Conservation (phyloP, 306 rosid genomes). For the Medicago arabica region DNA sequence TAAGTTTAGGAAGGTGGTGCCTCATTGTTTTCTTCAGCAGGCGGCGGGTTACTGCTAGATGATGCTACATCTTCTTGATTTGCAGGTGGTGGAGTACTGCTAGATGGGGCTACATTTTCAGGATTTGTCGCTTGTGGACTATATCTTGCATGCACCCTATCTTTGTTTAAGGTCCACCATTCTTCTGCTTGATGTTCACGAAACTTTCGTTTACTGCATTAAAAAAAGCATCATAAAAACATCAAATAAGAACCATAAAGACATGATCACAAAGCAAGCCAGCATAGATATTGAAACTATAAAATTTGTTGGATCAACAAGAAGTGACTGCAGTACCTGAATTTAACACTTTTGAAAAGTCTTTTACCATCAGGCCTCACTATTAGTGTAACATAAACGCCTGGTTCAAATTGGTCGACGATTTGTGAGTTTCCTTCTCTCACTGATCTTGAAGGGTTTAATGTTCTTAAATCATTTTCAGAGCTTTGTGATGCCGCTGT, state of each 20-base stretch:
- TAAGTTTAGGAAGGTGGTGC: slow-evolving; percentile 44
- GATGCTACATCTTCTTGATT: slow-evolving; percentile 26
- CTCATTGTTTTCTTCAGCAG: slow-evolving; percentile 52
- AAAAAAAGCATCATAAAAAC: slow-evolving; percentile 2
- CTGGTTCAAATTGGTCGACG: slow-evolving; percentile 86
- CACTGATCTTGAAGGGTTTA: slow-evolving; percentile 39
- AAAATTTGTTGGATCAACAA: neutral
- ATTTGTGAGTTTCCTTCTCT: slow-evolving; percentile 61
- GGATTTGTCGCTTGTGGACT: slow-evolving; percentile 36
- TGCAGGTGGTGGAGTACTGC: slow-evolving; percentile 10
- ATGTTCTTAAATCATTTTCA: slow-evolving; percentile 49
- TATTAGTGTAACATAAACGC: slow-evolving; percentile 74
- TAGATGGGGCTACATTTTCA: slow-evolving; percentile 37
- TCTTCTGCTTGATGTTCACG: slow-evolving; percentile 78
- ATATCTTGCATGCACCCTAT: slow-evolving; percentile 64
- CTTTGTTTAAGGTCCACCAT: slow-evolving; percentile 93
- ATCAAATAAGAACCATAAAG: neutral
- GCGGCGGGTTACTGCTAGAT: slow-evolving; percentile 31
- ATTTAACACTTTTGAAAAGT: slow-evolving; percentile 75
- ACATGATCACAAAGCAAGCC: too few species aligned
- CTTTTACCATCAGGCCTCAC: slow-evolving; percentile 55
- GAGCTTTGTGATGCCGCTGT: slow-evolving; percentile 45
- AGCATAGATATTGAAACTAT: neutral
- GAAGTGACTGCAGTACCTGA: slow-evolving; percentile 70
- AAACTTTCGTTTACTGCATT: slow-evolving; percentile 70